Base-by-base conservation (phyloP, 148 eudicot species). In the Diospyros kaki region DNA sequence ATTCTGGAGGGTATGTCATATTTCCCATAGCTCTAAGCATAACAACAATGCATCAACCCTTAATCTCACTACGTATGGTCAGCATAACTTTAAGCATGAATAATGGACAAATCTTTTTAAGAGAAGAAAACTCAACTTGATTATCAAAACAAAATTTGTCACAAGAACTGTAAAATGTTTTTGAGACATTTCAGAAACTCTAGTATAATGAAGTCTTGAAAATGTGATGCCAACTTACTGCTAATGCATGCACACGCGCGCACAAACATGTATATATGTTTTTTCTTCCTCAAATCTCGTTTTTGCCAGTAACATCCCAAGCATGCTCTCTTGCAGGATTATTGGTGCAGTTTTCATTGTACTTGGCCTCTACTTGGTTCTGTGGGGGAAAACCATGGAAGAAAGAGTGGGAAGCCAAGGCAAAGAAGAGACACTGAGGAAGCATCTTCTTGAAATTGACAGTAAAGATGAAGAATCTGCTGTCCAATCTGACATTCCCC, bases 331-430 rank as follows among this genome's bases (percentile, higher is more conserved):
- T 60, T 58, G 70, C 94, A 92, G 97, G 89, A 90, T 92, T 58
- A 81, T 92, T 6, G 97, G 97, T 48, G 97, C 97, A 18, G 78
- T 86, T 65, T 74, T 92, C 84, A 92, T 92, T 82, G 87, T 92
- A 80, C 50, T 84, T 28, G 97, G 97, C 73, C 73, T 92, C 75
- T 92, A 92, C 83, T 73, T 90, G 40, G 97, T 92, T 53, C 86
- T 92, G 51, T 92, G 97, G 97, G 97, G 97, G 10, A 92, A 92
- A 78, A 92, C 72, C 68, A 28, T 28, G 28, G 87, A 86, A 77
- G 97, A 92, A 75, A 84, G 84, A 46, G 28, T 28, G 28, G 28
- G 28, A 28, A 28, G 28, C 28, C 28, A 28, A 28, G 28, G 28
- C 28, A 28, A 28, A 28, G 28, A 28, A 28, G 28, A 28, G 28